Conservation (phyloP, 768 basidiomycete genomes). For the Rickenella mellea region DNA sequence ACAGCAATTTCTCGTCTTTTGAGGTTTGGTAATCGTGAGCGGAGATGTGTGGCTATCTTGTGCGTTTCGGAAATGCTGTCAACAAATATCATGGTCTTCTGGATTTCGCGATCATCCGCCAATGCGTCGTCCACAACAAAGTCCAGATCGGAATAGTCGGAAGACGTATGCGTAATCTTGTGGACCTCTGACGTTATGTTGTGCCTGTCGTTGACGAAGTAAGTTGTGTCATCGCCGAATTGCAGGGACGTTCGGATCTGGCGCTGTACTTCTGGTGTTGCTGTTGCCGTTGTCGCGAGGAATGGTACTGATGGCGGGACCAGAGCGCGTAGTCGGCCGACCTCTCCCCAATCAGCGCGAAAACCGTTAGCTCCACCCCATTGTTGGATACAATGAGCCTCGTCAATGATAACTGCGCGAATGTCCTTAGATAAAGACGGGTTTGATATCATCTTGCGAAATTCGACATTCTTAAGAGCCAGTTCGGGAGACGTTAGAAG, state of each 20-base stretch:
- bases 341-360: constrained; percentile 18
- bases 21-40: constrained; percentile 6
- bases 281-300: constrained; percentile 24
- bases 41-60: constrained; percentile 5
- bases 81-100: constrained; percentile 10
- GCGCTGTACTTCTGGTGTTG: constrained; percentile 17
- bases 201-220: constrained; percentile 23
- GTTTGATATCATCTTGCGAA: constrained; percentile 16
- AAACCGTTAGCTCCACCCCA: constrained; percentile 26
- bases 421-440: constrained; percentile 13
- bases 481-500: constrained; percentile 31
- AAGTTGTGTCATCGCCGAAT: constrained; percentile 15
- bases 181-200: constrained; percentile 22
- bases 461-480: constrained; percentile 23
- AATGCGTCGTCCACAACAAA: no score
- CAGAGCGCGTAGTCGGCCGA: constrained; percentile 20
- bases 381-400: constrained; percentile 27
- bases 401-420: constrained; percentile 22
- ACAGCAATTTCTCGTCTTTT: constrained; percentile 12
- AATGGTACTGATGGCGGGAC: constrained; percentile 21
- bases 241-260: constrained; percentile 16
- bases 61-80: constrained; percentile 16
- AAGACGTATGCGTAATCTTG: constrained; percentile 13
- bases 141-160: no score
- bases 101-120: no score